Percentiles rank a stretch among this genome's conserved stretches.
Evolutionary conservation across 495 filamentous ascomycete species (phyloP).

Genomic region (Platismatia glauca): DNA sequence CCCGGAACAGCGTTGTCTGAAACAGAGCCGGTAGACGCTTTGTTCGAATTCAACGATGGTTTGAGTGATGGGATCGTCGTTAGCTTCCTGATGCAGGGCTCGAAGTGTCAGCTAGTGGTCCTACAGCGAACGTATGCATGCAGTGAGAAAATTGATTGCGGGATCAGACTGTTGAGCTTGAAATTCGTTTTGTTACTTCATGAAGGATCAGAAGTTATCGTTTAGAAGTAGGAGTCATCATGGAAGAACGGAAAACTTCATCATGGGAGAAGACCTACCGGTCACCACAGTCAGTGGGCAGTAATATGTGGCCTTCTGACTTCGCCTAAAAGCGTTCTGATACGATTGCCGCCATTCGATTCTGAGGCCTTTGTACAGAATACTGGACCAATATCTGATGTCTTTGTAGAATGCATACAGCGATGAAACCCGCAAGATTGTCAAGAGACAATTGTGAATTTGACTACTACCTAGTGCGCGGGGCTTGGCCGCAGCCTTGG

Average conservation of each 20-base stretch:
- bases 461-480: no score
- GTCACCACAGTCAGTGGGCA: neutral
- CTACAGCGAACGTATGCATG: neutral
- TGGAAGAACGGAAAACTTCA: slow-evolving; percentile 8
- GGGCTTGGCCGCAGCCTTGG: neutral
- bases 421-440: neutral
- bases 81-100: neutral
- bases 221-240: slow-evolving; percentile 36
- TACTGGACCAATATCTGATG: neutral
- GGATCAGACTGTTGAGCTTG: slow-evolving; percentile 48
- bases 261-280: neutral
- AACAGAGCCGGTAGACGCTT: neutral
- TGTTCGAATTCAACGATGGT: neutral
- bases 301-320: neutral
- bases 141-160: neutral
- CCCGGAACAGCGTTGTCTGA: neutral
- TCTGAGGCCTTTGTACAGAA: neutral
- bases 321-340: neutral
- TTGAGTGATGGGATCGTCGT: neutral
- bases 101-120: neutral
- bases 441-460: no score
- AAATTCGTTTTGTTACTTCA: slow-evolving; percentile 33
- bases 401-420: neutral
- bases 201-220: slow-evolving; percentile 36
- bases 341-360: neutral